phyloP scores from a whole-genome alignment of 768 basidiomycete genomes.

The Lentinula sp. region DNA sequence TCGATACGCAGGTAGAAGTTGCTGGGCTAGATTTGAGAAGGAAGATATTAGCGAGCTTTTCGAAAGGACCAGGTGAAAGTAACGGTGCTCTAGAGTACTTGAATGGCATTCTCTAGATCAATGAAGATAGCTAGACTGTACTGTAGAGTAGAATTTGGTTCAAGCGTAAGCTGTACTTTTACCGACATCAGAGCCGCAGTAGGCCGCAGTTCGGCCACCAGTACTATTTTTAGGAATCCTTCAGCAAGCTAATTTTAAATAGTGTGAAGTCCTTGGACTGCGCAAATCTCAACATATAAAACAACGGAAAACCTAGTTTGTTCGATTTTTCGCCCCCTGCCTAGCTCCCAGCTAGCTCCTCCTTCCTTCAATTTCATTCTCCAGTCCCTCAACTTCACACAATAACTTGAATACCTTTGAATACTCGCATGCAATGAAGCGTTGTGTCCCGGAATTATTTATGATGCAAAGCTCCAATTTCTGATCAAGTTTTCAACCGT shows the following conservation, averaged over 20 bases:
- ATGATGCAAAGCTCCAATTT: background rate
- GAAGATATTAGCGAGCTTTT: constrained; percentile 30
- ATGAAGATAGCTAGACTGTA: background rate
- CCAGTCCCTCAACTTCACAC: too few species aligned
- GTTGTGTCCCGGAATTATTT: background rate
- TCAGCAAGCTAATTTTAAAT: background rate
- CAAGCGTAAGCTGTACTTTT: background rate
- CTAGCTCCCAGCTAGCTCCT: too few species aligned
- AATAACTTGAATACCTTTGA: too few species aligned
- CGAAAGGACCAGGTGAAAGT: background rate
- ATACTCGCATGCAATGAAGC: too few species aligned
- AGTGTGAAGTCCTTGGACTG: background rate
- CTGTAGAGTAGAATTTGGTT: background rate
- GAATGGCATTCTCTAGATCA: constrained; percentile 14
- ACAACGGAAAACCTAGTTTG: background rate
- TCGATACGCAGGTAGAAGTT: background rate
- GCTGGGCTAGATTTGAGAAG: constrained; percentile 21
- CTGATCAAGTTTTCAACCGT: background rate
- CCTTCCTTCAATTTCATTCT: too few species aligned
- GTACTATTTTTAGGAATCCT: background rate
- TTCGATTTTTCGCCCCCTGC: background rate
- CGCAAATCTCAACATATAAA: background rate
- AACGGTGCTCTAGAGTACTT: constrained; percentile 16
- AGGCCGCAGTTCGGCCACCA: background rate
- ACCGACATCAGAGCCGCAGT: too few species aligned